phyloP scores from a whole-genome alignment of 2,329 filamentous ascomycete species.

The Polytolypa hystricis region DNA sequence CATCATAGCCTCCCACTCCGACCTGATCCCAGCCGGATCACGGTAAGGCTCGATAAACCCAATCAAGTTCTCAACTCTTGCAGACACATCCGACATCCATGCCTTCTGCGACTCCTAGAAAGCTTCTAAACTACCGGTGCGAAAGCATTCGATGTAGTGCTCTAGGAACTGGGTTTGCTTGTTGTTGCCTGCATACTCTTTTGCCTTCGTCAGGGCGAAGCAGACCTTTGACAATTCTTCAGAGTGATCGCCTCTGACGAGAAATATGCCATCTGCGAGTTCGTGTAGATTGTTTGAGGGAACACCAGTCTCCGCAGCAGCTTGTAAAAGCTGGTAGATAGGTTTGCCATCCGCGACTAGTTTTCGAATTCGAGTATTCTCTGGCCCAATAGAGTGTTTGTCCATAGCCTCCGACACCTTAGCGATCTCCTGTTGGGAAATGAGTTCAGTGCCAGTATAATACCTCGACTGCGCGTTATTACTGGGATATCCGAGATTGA shows the following conservation, averaged over 20 bases:
- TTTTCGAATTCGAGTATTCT: constrained; percentile 31
- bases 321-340: constrained; percentile 39
- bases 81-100: constrained; percentile 44
- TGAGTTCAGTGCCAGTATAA: neutral
- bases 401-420: neutral
- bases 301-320: constrained; percentile 33
- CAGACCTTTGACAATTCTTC: constrained; percentile 38
- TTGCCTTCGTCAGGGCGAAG: constrained; percentile 35
- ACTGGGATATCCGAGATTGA: constrained; percentile 36
- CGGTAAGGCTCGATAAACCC: constrained; percentile 47
- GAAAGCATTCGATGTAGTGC: constrained; percentile 39
- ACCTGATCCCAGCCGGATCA: constrained; percentile 43
- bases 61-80: constrained; percentile 42
- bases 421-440: constrained; percentile 3
- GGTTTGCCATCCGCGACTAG: constrained; percentile 16
- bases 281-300: constrained; percentile 35
- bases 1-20: constrained; percentile 43
- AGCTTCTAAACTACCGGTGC: constrained; percentile 38
- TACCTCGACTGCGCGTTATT: constrained; percentile 26
- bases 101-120: constrained; percentile 41
- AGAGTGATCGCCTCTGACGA: constrained; percentile 37
- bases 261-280: constrained; percentile 17
- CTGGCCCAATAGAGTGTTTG: neutral
- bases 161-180: constrained; percentile 35
- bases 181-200: constrained; percentile 37